Conservation (phyloP, 768 basidiomycete species). For the Mycena vitilis region DNA sequence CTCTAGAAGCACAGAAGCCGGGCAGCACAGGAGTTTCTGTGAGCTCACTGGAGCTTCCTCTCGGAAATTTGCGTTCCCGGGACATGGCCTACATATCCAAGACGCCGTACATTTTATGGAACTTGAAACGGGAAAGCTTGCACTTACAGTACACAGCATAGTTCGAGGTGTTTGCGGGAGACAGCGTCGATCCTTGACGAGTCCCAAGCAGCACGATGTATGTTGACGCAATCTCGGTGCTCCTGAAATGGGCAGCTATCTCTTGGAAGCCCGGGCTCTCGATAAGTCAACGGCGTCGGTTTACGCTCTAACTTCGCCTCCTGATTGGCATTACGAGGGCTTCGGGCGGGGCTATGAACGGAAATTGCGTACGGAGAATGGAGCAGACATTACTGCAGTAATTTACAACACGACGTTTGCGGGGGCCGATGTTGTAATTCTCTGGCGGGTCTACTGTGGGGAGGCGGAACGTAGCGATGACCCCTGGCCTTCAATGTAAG, state of each 20-base stretch:
- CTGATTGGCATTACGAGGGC: not conserved
- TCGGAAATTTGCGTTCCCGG: not conserved
- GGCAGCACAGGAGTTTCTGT: not conserved
- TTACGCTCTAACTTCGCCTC: not conserved
- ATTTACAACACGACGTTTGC: no score
- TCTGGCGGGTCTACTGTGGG: no score
- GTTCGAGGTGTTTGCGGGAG: not conserved
- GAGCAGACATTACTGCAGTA: no score
- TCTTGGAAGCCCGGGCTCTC: not conserved
- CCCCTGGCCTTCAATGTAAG: no score
- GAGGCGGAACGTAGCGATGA: no score
- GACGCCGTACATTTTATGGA: not conserved
- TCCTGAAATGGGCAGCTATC: no score
- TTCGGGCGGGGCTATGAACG: no score
- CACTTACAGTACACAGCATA: no score
- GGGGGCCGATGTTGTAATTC: no score
- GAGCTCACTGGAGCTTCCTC: not conserved
- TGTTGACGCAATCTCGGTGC: not conserved
- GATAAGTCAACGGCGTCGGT: not conserved
- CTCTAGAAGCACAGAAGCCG: no score
- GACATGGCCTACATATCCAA: not conserved
- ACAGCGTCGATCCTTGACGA: not conserved
- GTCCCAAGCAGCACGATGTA: not conserved
- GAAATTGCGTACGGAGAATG: no score
- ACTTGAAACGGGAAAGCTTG: no score